Evolutionary conservation across 208 protist species (phyloP), one percentile per base, ranked within the genome.

Genomic region (Trypanosomatidae sp.): DNA sequence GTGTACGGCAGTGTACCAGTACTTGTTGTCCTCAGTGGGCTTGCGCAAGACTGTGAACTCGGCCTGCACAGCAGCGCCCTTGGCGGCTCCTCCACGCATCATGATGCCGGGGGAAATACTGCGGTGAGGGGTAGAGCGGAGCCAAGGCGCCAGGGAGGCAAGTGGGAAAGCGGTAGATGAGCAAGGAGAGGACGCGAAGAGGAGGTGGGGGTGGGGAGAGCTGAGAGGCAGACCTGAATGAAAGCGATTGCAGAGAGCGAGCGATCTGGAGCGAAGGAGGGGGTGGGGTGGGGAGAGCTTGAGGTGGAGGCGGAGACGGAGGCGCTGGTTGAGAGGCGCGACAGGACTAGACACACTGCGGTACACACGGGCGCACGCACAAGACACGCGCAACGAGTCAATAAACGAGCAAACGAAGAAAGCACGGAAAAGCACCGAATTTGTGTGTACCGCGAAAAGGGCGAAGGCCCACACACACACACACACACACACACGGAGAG

Each of bases 1-100:
- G n/a, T 84, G 64, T 7, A 72, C 56, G 33, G 70, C 67, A 10
- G 82, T 87, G 79, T 75, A 64, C 82, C 82, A 87, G 62, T 73
- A 72, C n/a, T 17, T 47, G 39, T 82, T 70, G n/a, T 55, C 73
- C 13, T 72, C 69, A 41, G 75, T 66, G 10, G 77, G 71, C 50
- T 67, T 79, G 46, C 73, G 73, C 53, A 80, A 62, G 52, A 75
- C 66, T 7, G 65, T 73, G 58, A 76, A 76, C 76, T 80, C 76
- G 1, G 76, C 47, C 17, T 68, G 44, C 19, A 59, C 65, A 19
- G 36, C 58, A n/a, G 66, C 58, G 22, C 64, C 58, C 17, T 66
- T 65, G 25, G 43, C 47, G 33, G 66, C 25, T 25, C 10, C 49
- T 15, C 43, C 50, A 43, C 8, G 12, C 28, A 1, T 15, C 66